Conservation (phyloP, 371 early-diverging fungal species). For the Apophysomyces variabilis region DNA sequence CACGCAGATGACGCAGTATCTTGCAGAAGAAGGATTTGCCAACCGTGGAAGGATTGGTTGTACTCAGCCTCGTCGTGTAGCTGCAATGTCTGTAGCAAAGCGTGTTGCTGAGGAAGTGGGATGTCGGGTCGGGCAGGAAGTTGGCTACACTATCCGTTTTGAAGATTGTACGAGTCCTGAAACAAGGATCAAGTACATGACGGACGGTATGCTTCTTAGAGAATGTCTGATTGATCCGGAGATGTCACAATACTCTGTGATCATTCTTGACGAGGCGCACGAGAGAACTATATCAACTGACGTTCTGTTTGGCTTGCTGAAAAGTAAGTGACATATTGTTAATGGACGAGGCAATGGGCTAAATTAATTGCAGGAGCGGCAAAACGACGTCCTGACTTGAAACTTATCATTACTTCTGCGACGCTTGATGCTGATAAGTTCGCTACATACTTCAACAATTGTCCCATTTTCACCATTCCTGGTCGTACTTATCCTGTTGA, state of each 20-base stretch:
- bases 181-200: conserved; percentile 98
- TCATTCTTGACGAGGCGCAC: conserved; percentile 99
- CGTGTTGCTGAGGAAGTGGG: conserved; percentile 99
- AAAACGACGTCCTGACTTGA: conserved; percentile 85
- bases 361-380: conserved; percentile 59
- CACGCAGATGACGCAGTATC: conserved; percentile 99
- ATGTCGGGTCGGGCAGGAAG: conserved; percentile 92
- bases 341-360: neutral
- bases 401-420: conserved; percentile 96
- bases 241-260: conserved; percentile 88
- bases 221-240: conserved; percentile 93
- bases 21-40: conserved; percentile 93
- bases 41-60: conserved; percentile 92
- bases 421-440: conserved; percentile 97
- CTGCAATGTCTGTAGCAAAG: conserved; percentile 99
- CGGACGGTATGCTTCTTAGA: conserved; percentile 99
- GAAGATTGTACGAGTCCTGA: conserved; percentile 95
- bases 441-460: conserved; percentile 86
- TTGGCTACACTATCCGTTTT: conserved; percentile 99
- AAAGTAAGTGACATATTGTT: conserved; percentile 49
- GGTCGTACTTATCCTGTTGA: conserved; percentile 96
- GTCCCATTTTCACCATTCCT: conserved; percentile 97
- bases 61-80: conserved; percentile 99
- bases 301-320: conserved; percentile 96
- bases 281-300: conserved; percentile 98